Conservation (phyloP, 2,329 filamentous ascomycete species). For the Aspergillus felis region DNA sequence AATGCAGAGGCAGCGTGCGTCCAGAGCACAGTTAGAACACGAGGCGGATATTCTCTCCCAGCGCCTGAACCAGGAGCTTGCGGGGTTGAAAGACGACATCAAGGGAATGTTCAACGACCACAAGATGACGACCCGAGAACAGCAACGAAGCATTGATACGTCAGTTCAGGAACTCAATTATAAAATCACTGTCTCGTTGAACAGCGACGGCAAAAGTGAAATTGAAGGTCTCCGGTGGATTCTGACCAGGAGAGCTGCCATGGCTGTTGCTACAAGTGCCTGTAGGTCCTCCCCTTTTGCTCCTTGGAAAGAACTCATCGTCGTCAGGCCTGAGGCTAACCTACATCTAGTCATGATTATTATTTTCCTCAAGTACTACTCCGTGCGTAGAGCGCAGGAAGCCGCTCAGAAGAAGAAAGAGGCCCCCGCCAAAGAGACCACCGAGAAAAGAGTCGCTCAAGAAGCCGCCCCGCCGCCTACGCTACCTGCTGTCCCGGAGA, state of each 20-base stretch:
- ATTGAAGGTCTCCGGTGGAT: constrained; percentile 92
- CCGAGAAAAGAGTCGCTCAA: constrained; percentile 20
- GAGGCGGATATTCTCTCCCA: constrained; percentile 92
- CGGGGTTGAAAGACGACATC: constrained; percentile 81
- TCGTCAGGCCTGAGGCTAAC: constrained; percentile 10
- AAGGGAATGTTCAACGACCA: constrained; percentile 95
- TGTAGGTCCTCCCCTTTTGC: constrained; percentile 32
- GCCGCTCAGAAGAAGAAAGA: constrained; percentile 33
- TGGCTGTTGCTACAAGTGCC: constrained; percentile 53
- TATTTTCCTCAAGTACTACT: constrained; percentile 44
- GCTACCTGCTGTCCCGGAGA: constrained; percentile 9
- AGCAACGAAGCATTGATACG: constrained; percentile 80
- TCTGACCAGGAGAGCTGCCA: constrained; percentile 60
- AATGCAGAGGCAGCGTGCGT: constrained; percentile 76
- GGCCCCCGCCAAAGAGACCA: constrained; percentile 28
- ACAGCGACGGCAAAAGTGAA: constrained; percentile 85
- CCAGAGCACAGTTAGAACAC: constrained; percentile 82
- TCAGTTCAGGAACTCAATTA: constrained; percentile 94
- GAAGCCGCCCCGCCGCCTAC: neutral
- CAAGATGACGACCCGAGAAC: constrained; percentile 84
- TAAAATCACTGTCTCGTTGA: constrained; percentile 86
- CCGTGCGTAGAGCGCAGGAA: constrained; percentile 35
- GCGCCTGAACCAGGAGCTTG: constrained; percentile 75
- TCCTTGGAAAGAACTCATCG: neutral
- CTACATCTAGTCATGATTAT: constrained; percentile 43